Base-by-base conservation (phyloP, 352 stramenopile species). In the Globisporangium camurandrum region DNA sequence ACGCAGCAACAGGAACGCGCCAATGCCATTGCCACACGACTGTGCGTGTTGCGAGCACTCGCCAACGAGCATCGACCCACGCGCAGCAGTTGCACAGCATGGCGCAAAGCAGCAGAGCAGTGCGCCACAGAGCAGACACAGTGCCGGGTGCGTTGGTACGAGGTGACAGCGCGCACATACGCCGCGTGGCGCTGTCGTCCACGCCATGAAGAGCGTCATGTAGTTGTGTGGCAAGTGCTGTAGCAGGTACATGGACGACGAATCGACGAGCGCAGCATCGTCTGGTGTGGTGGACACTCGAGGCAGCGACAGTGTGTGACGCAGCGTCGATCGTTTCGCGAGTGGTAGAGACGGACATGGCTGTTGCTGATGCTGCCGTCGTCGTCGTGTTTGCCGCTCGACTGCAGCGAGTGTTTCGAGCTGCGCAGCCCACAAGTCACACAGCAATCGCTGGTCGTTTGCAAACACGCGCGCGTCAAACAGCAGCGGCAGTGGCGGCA, bases 161-260 rank as follows among this genome's bases (percentile, higher is more conserved):
- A 86, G 70, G 4, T 69, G 56, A 39, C 81, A 93, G n/a, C 64
- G 63, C 16, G 58, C 49, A 41, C 81, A 93, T 2, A 77, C 43
- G 3, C 73, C 75, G 12, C 46, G 57, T 7, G 72, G 67, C 45
- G 85, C 87, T 23, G 84, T 66, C 48, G 73, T 88, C 67, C 89
- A 90, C 48, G 73, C 69, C 40, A 93, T 78, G 51, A 88, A 89
- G 17, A 93, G 49, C 14, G 88, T 76, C 72, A 89, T 89, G 62
- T 93, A 93, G 11, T 87, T 64, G 10, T 72, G 70, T 10, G 82
- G 78, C 27, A 93, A 52, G 1, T 57, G 28, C 26, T 86, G 70
- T 8, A 88, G 40, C 40, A 77, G 22, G 2, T 49, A 45, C 14
- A 42, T 51, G 19, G 22, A 43, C 43, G 42, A 34, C 54, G 51